Evolutionary conservation across 768 basidiomycete species (phyloP).

Genomic region (Candolleomyces aberdarensis): DNA sequence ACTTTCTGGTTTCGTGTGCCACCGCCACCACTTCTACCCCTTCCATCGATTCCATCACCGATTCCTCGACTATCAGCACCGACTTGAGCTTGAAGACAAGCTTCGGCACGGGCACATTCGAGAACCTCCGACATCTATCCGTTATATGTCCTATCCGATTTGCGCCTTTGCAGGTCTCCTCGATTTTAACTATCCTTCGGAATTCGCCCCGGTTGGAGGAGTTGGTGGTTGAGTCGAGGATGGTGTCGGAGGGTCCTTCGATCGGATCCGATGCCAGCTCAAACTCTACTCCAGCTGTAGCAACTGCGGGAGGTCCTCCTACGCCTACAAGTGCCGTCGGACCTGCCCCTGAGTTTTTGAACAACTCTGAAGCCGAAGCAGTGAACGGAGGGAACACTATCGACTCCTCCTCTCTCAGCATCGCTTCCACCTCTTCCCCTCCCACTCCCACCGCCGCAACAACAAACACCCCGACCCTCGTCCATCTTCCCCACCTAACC

Average conservation of each 20-base stretch:
- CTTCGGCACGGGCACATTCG: constrained; percentile 1
- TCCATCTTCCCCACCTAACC: constrained; percentile 20
- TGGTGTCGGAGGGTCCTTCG: constrained; percentile 4
- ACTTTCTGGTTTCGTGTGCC: neutral
- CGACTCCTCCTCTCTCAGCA: neutral
- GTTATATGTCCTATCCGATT: constrained; percentile 21
- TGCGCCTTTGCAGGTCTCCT: constrained; percentile 17
- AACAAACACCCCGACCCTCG: constrained; percentile 4
- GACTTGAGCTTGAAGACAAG: too few species aligned
- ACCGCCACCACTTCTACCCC: too few species aligned
- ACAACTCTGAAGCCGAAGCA: too few species aligned
- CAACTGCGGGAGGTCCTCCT: neutral
- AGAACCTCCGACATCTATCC: constrained; percentile 16
- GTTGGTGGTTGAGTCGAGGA: constrained; percentile 22
- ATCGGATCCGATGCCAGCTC: too few species aligned
- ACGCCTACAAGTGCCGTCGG: neutral
- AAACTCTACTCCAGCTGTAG: neutral
- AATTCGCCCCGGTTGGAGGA: constrained; percentile 13
- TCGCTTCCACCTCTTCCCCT: neutral
- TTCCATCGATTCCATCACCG: too few species aligned
- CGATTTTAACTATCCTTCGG: constrained; percentile 17
- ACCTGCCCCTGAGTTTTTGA: too few species aligned
- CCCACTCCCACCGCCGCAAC: neutral
- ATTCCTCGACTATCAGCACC: too few species aligned
- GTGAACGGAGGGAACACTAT: too few species aligned